These are phyloP conservation scores for carrot (Daucus carota) DNA, from an alignment of 129 eudicot genomes.

Conservation along the genomic window DNA sequence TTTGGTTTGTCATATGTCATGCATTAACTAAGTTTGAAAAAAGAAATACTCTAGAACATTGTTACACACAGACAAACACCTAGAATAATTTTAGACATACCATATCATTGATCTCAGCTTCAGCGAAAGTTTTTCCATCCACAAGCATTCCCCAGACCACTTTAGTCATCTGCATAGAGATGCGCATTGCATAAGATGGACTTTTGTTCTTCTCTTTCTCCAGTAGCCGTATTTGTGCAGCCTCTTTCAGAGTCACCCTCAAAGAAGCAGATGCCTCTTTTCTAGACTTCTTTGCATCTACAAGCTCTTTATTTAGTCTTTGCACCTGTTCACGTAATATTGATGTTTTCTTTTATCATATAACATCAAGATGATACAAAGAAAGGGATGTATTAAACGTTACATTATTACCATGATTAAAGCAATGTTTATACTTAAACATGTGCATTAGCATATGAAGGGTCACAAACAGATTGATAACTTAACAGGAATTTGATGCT, in stretches of 20 bases:
- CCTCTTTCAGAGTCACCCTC: slow-evolving; percentile 84
- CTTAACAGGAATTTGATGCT: not conserved
- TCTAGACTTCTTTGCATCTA: slow-evolving; percentile 56
- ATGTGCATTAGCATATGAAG: not conserved
- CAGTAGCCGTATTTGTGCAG: slow-evolving; percentile 80
- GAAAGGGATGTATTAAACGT: not conserved
- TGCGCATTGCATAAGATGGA: slow-evolving; percentile 96
- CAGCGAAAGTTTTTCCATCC: slow-evolving; percentile 97
- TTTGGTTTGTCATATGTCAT: not conserved
- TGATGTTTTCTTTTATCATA: slow-evolving; percentile 9
- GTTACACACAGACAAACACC: not conserved
- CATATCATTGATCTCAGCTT: slow-evolving; percentile 97
- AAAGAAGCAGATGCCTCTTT: slow-evolving; percentile 75
- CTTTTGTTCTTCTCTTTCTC: slow-evolving; percentile 95
- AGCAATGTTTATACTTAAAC: not conserved
- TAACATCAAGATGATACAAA: not conserved
- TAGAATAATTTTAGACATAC: slow-evolving; percentile 24
- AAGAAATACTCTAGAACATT: not conserved
- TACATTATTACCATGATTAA: not conserved
- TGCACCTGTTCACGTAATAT: slow-evolving; percentile 50
- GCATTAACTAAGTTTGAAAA: not conserved
- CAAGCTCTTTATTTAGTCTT: slow-evolving; percentile 65
- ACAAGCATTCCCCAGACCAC: slow-evolving; percentile 96
- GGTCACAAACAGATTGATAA: not conserved
- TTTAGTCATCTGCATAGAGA: slow-evolving; percentile 85